These are phyloP conservation scores for Erodium moschatum DNA, from an alignment of 441 rosid species.

Conservation along the genomic window DNA sequence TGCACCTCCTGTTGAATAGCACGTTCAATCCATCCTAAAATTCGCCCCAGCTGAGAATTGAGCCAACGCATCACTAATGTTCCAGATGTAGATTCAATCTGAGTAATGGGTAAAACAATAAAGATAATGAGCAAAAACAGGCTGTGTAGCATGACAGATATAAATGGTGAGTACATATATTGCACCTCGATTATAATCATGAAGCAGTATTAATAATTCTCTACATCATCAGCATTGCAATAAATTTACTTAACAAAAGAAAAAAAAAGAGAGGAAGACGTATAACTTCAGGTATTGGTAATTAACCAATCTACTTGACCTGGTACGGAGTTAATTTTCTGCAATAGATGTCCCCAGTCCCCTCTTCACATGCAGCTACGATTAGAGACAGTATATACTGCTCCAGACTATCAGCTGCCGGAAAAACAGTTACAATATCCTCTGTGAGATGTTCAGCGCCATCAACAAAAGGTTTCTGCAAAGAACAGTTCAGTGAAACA, in stretches of 20 bases:
- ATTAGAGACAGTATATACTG: slow-evolving; percentile 63
- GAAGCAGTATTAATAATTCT: background rate
- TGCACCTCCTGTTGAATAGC: slow-evolving; percentile 90
- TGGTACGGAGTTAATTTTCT: slow-evolving; percentile 67
- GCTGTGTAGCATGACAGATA: background rate
- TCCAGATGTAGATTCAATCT: slow-evolving; percentile 89
- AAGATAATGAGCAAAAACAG: background rate
- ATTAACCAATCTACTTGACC: slow-evolving; percentile 37
- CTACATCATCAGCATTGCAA: slow-evolving; percentile 5
- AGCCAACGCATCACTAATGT: slow-evolving; percentile 93
- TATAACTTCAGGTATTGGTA: background rate
- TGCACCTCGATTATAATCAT: background rate
- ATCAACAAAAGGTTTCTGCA: slow-evolving; percentile 94
- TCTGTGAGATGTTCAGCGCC: slow-evolving; percentile 84
- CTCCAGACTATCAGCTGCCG: slow-evolving; percentile 90
- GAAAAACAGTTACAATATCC: slow-evolving; percentile 86
- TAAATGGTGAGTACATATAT: background rate
- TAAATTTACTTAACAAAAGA: background rate
- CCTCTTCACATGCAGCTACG: slow-evolving; percentile 52
- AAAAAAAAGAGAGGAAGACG: slow-evolving; percentile 11
- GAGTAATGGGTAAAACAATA: slow-evolving; percentile 11
- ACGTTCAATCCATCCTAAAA: slow-evolving; percentile 92
- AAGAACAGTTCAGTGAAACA: slow-evolving; percentile 24
- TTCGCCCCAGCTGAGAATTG: slow-evolving; percentile 84
- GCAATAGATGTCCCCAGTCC: slow-evolving; percentile 52